Evolutionary conservation across 331 rosid genomes (phyloP), one percentile per base, ranked within the genome.

Genomic region (Quercus lobata): DNA sequence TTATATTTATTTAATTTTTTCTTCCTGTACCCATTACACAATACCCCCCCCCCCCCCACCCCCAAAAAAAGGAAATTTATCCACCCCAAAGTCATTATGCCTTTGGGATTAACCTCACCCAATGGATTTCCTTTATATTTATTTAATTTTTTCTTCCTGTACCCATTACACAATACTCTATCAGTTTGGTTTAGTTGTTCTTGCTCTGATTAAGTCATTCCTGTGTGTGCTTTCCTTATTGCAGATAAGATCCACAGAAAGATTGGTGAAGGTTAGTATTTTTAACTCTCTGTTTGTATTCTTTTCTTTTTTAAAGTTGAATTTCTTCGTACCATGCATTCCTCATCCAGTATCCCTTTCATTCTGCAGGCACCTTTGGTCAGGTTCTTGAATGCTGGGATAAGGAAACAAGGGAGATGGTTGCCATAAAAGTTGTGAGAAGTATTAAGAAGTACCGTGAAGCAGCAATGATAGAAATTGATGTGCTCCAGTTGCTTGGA

Each of bases 311-410:
- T 49, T 69, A 3, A 57, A 8, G 11, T 21, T n/a, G 55, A 34
- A 19, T 77, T 61, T 56, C n/a, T 66, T 17, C 74, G n/a, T 30
- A 19, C 24, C 71, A 54, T 69, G 74, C 49, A 37, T 79, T 83
- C 9, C 62, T 57, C 62, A 57, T 57, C 21, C 24, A n/a, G 46
- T 57, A 57, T 57, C 11, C 25, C 61, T 56, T 11, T 57, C 77
- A 72, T 63, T 73, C 80, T 73, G 49, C 83, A 80, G 83, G 83
- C 72, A 79, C 83, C 24, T 79, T 79, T 73, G 83, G 83, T 73
- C 83, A 79, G 78, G 83, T 79, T 63, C 29, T 79, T 65, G 83
- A 79, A 79, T 79, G 83, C 62, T 79, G 78, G 78, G 83, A 79
- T 63, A 72, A 73, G 34, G 83, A 79, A 61, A 73, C 37, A 30